Evolutionary conservation across 2,329 filamentous ascomycete species (phyloP).

Genomic region (Claviceps purpurea): DNA sequence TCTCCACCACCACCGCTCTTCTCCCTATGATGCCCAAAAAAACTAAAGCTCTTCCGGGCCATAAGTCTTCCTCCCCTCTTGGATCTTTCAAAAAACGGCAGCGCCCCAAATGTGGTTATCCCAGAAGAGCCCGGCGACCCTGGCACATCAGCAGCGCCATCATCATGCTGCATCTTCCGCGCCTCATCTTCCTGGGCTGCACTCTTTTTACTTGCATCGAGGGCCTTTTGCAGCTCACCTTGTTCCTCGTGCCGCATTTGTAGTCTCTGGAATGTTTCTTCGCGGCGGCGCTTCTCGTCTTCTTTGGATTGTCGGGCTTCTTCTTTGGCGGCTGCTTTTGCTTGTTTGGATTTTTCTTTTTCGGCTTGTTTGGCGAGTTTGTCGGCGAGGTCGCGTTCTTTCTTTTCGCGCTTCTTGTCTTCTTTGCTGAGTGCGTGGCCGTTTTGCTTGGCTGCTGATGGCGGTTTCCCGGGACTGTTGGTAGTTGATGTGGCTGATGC

Average conservation of each 20-base stretch:
- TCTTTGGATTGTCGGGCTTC: conserved; percentile 16
- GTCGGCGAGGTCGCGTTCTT: conserved; percentile 42
- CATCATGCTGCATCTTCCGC: conserved; percentile 22
- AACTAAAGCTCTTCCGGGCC: conserved; percentile 60
- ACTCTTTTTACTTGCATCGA: conserved; percentile 53
- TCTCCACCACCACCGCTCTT: conserved; percentile 17
- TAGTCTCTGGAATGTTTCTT: conserved; percentile 42
- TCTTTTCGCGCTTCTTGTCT: conserved; percentile 54
- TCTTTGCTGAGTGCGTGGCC: conserved; percentile 37
- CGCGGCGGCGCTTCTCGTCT: conserved; percentile 25
- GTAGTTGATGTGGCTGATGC: background rate
- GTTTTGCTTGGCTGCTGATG: conserved; percentile 14
- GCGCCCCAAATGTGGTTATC: conserved; percentile 20
- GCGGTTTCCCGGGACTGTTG: conserved; percentile 9
- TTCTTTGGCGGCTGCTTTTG: conserved; percentile 20
- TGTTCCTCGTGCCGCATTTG: conserved; percentile 42
- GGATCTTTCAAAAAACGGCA: conserved; percentile 48
- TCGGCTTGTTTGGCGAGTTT: conserved; percentile 44
- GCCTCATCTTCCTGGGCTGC: conserved; percentile 38
- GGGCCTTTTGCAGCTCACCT: conserved; percentile 45
- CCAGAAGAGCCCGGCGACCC: background rate
- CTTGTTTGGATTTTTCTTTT: conserved; percentile 24
- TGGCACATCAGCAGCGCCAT: conserved; percentile 6
- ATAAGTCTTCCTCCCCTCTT: conserved; percentile 66
- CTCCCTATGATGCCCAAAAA: conserved; percentile 38